Evolutionary conservation across 306 rosid species (phyloP), one percentile per base, ranked within the genome.

Genomic region (Dicorynia guianensis): DNA sequence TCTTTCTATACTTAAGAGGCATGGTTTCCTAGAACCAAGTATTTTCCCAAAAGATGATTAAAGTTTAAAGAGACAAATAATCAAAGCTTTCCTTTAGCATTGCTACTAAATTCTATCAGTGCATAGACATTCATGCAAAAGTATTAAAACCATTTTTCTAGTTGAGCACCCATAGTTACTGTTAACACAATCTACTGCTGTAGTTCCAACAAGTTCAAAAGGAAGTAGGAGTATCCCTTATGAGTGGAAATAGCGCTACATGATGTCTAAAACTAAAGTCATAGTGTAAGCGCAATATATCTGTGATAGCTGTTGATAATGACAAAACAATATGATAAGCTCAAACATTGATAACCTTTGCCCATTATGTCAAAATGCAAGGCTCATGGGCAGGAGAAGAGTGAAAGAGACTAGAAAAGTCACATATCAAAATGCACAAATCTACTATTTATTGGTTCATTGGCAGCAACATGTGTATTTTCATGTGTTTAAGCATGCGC

Each of bases 1-100:
- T 46, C n/a, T 62, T 49, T 18, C 46, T 14, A 67, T 55, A 66
- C 39, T 35, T 54, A 18, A 33, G 25, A 65, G 63, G 56, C 19
- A 66, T 54, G 72, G 11, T 72, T 74, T 52, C 54, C 34, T 17
- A 67, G 17, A 42, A 43, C 36, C 10, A 40, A 75, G 54, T 43
- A 18, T 40, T 4, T 39, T 40, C 7, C 15, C 30, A 62, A 7
- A 40, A 40, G 46, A 6, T 9, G 10, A 9, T 40, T 40, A 0
- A 40, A 44, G 62, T 54, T 54, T 10, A 25, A 61, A 72, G 64
- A 60, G 18, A 55, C 8, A 56, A 39, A 36, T 9, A 43, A 52
- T 33, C 33, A 15, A n/a, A 39, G 1, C 30, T 25, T 25, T 25
- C 30, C 38, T 68, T 69, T 19, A 38, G 47, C 47, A 53, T 44